phyloP scores from a whole-genome alignment of 441 rosid genomes.

The Manihot esculenta region DNA sequence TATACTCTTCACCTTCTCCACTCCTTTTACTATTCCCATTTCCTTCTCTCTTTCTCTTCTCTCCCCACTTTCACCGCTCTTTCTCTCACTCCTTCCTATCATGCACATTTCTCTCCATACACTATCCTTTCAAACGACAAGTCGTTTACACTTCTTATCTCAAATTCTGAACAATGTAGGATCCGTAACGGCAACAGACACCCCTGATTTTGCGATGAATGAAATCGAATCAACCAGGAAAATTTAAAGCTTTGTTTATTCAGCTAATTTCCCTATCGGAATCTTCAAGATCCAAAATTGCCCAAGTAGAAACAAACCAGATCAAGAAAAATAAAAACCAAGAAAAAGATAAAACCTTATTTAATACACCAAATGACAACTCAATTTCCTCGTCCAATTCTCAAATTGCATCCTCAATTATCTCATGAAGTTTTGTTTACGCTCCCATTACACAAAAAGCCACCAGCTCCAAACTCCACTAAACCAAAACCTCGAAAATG shows the following conservation, averaged over 20 bases:
- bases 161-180: conserved; percentile 38
- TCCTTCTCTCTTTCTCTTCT: conserved; percentile 42
- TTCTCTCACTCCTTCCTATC: conserved; percentile 37
- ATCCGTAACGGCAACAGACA: conserved; percentile 8
- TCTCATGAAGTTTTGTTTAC: neutral
- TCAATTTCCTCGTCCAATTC: neutral
- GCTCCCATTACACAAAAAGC: conserved; percentile 16
- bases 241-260: neutral
- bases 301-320: conserved; percentile 8
- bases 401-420: neutral
- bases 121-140: conserved; percentile 13
- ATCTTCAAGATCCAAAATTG: conserved; percentile 12
- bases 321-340: neutral
- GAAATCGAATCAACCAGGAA: neutral
- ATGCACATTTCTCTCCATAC: conserved; percentile 51
- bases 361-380: neutral
- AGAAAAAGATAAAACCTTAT: neutral
- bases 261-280: neutral
- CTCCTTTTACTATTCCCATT: conserved; percentile 48
- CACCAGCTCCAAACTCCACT: neutral
- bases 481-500: neutral
- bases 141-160: conserved; percentile 1
- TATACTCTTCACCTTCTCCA: conserved; percentile 31
- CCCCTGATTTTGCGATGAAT: neutral
- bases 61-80: conserved; percentile 20